Evolutionary conservation across 2,329 filamentous ascomycete genomes (phyloP).

Genomic region (Chaetomiaceae sp.): DNA sequence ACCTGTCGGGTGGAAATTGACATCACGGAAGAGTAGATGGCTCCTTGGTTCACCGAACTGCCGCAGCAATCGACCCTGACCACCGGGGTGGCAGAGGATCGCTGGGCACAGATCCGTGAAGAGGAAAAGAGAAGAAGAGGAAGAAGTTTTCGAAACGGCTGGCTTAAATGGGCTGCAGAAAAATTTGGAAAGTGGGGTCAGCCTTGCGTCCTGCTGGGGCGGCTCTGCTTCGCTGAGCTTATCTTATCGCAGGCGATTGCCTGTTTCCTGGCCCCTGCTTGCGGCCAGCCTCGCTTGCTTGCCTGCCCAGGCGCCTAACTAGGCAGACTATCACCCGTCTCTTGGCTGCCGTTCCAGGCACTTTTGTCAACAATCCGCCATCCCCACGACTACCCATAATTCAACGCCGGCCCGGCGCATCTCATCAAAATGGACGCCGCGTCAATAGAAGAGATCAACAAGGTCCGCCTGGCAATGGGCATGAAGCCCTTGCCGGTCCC

Average conservation of each 20-base stretch:
- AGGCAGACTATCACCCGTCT: constrained; percentile 6
- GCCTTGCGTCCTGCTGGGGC: background rate
- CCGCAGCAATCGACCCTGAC: constrained; percentile 72
- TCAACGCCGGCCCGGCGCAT: background rate
- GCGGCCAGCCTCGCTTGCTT: constrained; percentile 4
- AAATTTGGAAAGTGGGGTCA: constrained; percentile 31
- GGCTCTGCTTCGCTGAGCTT: constrained; percentile 3
- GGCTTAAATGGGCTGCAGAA: constrained; percentile 21
- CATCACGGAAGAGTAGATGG: constrained; percentile 68
- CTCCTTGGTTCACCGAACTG: constrained; percentile 85
- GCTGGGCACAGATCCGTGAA: constrained; percentile 81
- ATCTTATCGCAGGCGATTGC: constrained; percentile 17
- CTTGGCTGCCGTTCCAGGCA: no score
- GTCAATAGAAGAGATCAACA: constrained; percentile 89
- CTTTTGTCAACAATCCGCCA: no score
- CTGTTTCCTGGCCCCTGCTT: background rate
- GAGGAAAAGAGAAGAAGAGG: constrained; percentile 35
- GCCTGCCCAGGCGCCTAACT: no score
- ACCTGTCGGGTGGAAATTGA: constrained; percentile 95
- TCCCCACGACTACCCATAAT: background rate
- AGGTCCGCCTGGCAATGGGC: constrained; percentile 81
- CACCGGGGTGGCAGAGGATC: constrained; percentile 58
- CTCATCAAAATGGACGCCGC: constrained; percentile 54
- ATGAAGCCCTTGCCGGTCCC: constrained; percentile 86
- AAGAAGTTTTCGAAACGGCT: constrained; percentile 7